Evolutionary conservation across 148 eudicot species (phyloP).

Genomic region (Dysphania ambrosioides): DNA sequence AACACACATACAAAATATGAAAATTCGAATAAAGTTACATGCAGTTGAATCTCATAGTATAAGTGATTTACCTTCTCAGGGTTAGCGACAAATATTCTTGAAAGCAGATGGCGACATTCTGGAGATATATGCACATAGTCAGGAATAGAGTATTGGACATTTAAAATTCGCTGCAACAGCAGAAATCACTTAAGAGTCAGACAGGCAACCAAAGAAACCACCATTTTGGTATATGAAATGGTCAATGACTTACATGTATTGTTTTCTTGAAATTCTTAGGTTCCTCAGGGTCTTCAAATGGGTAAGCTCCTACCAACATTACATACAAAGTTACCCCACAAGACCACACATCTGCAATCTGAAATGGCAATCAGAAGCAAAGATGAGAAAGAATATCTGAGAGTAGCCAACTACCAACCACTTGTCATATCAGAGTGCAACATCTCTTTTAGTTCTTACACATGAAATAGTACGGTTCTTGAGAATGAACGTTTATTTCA

Average conservation of each 20-base stretch:
- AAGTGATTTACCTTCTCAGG: slow-evolving; percentile 59
- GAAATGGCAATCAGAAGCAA: background rate
- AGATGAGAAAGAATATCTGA: background rate
- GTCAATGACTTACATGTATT: slow-evolving; percentile 50
- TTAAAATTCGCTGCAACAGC: slow-evolving; percentile 75
- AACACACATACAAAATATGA: background rate
- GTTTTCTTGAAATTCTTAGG: slow-evolving; percentile 88
- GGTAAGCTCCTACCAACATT: slow-evolving; percentile 92
- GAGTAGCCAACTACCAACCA: background rate
- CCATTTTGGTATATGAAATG: background rate
- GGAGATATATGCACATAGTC: slow-evolving; percentile 85
- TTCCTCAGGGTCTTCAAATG: slow-evolving; percentile 92
- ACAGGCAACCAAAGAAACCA: slow-evolving; percentile 11
- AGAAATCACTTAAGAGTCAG: slow-evolving; percentile 23
- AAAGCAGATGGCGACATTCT: slow-evolving; percentile 82
- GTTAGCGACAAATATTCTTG: slow-evolving; percentile 85
- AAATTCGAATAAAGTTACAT: background rate
- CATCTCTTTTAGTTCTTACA: background rate
- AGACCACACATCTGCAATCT: slow-evolving; percentile 98
- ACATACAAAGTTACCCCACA: slow-evolving; percentile 93
- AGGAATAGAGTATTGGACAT: slow-evolving; percentile 88
- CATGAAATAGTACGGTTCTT: background rate
- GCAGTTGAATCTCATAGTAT: background rate
- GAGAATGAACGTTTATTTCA: background rate
- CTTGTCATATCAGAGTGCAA: background rate